These are phyloP conservation scores for Ophiostoma montium DNA, from an alignment of 2,329 filamentous ascomycete genomes.

Conservation along the genomic window DNA sequence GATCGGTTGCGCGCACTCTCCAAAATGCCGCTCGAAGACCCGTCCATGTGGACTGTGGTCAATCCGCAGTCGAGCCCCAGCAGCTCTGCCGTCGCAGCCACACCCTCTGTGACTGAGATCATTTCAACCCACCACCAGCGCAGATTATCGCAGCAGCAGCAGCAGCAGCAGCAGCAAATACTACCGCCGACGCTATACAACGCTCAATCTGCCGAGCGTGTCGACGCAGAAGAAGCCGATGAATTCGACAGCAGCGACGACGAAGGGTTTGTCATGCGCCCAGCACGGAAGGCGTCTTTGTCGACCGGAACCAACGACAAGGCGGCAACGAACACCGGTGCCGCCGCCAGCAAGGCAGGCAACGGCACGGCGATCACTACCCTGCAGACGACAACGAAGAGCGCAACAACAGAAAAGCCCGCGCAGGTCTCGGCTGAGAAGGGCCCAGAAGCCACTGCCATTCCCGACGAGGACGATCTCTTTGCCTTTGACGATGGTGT, in stretches of 20 bases:
- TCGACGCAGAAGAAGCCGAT: background rate
- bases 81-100: background rate
- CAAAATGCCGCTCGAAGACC: conserved; percentile 23
- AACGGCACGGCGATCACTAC: background rate
- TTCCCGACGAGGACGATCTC: conserved; percentile 8
- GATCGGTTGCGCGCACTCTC: conserved; percentile 23
- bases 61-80: conserved; percentile 14
- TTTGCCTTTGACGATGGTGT: conserved; percentile 17
- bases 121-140: background rate
- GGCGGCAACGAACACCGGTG: background rate
- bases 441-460: background rate
- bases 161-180: background rate
- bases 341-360: too few species aligned
- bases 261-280: conserved; percentile 12
- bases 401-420: background rate
- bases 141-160: background rate
- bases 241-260: conserved; percentile 7
- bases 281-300: conserved; percentile 1
- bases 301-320: background rate
- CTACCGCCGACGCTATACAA: background rate
- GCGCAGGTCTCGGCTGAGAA: background rate
- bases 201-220: too few species aligned
- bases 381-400: background rate
- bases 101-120: background rate
- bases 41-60: conserved; percentile 22